phyloP scores from a whole-genome alignment of 371 early-diverging fungal genomes.

The Mortierella sp. region DNA sequence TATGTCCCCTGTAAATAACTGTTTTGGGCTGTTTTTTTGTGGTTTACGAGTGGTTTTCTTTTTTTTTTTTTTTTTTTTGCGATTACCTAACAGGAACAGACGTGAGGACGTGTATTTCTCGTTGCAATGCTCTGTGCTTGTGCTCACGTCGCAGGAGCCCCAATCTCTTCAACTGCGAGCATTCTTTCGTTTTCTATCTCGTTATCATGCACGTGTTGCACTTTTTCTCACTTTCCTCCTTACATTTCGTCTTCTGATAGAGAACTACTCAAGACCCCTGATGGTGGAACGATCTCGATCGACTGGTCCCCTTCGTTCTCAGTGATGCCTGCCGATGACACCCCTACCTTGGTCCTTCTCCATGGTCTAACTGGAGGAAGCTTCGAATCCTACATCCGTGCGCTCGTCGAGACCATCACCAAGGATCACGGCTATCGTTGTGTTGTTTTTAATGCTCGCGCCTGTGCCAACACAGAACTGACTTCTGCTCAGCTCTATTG shows the following conservation, averaged over 20 bases:
- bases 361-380: slow-evolving; percentile 94
- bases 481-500: slow-evolving; percentile 84
- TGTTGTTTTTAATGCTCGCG: slow-evolving; percentile 91
- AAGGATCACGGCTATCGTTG: slow-evolving; percentile 71
- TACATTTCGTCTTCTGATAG: slow-evolving; percentile 4
- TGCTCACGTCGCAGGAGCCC: no score
- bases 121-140: no score
- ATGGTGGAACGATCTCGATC: slow-evolving; percentile 88
- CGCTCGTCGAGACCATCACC: slow-evolving; percentile 71
- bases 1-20: slow-evolving; percentile 22
- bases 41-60: not conserved
- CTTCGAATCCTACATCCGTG: slow-evolving; percentile 88
- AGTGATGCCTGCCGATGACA: slow-evolving; percentile 61
- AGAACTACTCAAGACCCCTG: slow-evolving; percentile 59
- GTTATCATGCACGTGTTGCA: slow-evolving; percentile 1
- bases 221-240: not conserved
- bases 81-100: not conserved
- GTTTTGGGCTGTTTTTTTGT: not conserved
- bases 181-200: not conserved
- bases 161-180: no score
- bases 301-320: slow-evolving; percentile 84
- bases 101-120: not conserved
- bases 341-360: slow-evolving; percentile 79
- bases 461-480: slow-evolving; percentile 83
- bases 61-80: not conserved